Conservation (phyloP, 1,139 yeast genomes). For the Saccharomyces hybrid region DNA sequence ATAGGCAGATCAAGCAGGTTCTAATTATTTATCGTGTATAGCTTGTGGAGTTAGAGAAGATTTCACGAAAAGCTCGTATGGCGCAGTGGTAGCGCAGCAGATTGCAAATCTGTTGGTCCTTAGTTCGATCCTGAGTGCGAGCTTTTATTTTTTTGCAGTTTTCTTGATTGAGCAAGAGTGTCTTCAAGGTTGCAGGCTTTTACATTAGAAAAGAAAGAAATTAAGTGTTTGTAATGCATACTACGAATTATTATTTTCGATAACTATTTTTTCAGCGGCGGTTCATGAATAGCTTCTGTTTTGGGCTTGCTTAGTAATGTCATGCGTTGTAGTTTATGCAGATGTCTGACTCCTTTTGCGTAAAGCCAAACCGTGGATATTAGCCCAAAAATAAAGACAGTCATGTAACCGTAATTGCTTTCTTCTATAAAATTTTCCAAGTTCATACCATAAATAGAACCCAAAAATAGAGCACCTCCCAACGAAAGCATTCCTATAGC, state of each 20-base stretch:
- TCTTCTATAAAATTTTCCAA: constrained; percentile 71
- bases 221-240: background rate
- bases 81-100: constrained; percentile 93
- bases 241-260: background rate
- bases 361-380: constrained; percentile 30
- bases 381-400: constrained; percentile 31
- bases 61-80: constrained; percentile 45
- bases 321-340: constrained; percentile 39
- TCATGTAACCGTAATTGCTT: constrained; percentile 45
- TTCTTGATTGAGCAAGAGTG: background rate
- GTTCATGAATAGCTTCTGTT: constrained; percentile 1
- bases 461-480: constrained; percentile 56
- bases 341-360: constrained; percentile 34
- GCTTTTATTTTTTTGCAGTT: constrained; percentile 37
- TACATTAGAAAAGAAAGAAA: background rate
- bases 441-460: constrained; percentile 79
- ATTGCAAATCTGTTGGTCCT: constrained; percentile 88
- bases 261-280: background rate
- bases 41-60: no score
- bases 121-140: constrained; percentile 79
- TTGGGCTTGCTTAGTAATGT: constrained; percentile 34
- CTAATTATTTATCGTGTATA: no score
- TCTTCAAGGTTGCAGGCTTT: background rate
- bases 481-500: constrained; percentile 57
- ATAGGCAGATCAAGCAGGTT: no score